Percentiles rank a stretch among this genome's conserved stretches.
Conservation (phyloP, 2,329 filamentous ascomycete genomes). For the Nigrospora osmanthi region DNA sequence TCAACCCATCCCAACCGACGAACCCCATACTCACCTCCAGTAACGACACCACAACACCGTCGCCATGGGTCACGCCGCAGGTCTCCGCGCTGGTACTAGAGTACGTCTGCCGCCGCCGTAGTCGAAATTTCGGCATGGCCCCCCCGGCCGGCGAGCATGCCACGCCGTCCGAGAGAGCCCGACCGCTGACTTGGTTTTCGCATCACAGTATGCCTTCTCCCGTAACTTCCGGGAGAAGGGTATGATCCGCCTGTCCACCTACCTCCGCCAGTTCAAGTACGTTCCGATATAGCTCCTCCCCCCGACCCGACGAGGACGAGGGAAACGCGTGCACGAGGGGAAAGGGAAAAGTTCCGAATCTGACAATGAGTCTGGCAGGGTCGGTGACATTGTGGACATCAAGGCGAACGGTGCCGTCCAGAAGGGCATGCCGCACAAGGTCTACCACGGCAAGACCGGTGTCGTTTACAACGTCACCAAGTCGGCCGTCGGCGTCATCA, state of each 20-base stretch:
- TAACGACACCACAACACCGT: slow-evolving; percentile 38
- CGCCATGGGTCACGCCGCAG: slow-evolving; percentile 80
- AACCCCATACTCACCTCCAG: slow-evolving; percentile 9
- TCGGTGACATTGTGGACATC: slow-evolving; percentile 98
- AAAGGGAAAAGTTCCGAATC: no score
- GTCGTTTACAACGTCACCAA: slow-evolving; percentile 99
- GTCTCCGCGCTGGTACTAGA: slow-evolving; percentile 81
- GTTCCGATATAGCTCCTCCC: slow-evolving; percentile 17
- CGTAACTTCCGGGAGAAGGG: slow-evolving; percentile 93
- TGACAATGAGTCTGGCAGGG: slow-evolving; percentile 44
- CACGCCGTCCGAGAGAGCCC: no score
- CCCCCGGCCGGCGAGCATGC: not conserved
- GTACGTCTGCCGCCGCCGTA: slow-evolving; percentile 39
- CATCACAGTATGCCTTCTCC: slow-evolving; percentile 74
- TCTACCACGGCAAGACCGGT: slow-evolving; percentile 99
- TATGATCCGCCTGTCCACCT: slow-evolving; percentile 87
- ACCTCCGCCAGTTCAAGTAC: slow-evolving; percentile 88
- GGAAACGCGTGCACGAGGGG: not conserved
- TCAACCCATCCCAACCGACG: not conserved
- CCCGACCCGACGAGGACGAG: not conserved
- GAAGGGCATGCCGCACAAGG: slow-evolving; percentile 99
- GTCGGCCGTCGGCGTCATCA: slow-evolving; percentile 94
- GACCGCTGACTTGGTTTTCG: slow-evolving; percentile 4
- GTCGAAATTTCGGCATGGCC: no score
- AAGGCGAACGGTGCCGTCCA: slow-evolving; percentile 97